Evolutionary conservation across 2,329 filamentous ascomycete genomes (phyloP).

Genomic region (Lojkania enalia): DNA sequence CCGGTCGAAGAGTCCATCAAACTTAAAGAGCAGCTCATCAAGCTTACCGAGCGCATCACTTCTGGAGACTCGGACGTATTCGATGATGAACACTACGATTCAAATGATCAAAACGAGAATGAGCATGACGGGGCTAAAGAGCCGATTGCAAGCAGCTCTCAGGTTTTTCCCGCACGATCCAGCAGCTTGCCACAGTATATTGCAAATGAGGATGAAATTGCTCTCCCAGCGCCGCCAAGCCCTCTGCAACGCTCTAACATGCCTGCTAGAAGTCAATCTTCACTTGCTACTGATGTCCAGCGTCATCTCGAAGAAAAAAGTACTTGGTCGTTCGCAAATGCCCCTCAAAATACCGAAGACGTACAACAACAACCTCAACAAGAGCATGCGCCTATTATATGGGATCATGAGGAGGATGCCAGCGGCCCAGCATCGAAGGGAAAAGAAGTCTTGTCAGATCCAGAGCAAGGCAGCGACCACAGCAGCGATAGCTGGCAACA

Average conservation of each 20-base stretch:
- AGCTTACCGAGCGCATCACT: conserved; percentile 5
- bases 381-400: conserved; percentile 21
- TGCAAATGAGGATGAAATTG: background rate
- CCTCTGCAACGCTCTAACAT: conserved; percentile 48
- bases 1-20: conserved; percentile 16
- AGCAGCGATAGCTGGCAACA: conserved; percentile 49
- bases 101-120: conserved; percentile 4
- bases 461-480: conserved; percentile 39
- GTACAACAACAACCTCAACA: conserved; percentile 3
- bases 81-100: background rate
- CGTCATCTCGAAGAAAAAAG: conserved; percentile 51
- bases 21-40: conserved; percentile 9
- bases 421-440: conserved; percentile 3
- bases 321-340: conserved; percentile 36
- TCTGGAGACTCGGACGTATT: background rate
- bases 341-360: conserved; percentile 12
- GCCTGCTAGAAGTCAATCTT: conserved; percentile 51
- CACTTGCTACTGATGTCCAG: conserved; percentile 52
- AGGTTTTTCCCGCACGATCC: conserved; percentile 14
- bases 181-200: conserved; percentile 17
- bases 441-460: conserved; percentile 19
- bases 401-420: conserved; percentile 30
- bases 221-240: conserved; percentile 14
- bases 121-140: too few species aligned
- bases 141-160: conserved; percentile 10